phyloP scores from a whole-genome alignment of 371 early-diverging fungal genomes.

The Lichtheimia ornata region DNA sequence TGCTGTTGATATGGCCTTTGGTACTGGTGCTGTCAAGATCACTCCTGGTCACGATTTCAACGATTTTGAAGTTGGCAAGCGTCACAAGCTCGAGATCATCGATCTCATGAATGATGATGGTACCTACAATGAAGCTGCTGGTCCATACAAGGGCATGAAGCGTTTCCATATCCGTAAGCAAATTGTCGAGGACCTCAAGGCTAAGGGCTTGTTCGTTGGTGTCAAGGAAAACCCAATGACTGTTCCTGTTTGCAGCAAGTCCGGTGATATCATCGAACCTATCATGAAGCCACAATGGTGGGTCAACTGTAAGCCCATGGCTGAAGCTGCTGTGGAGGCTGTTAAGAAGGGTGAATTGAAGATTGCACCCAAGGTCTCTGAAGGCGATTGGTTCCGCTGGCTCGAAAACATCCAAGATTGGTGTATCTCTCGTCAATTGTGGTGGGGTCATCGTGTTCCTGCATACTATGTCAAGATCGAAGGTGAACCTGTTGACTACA shows the following conservation, averaged over 20 bases:
- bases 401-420: conserved; percentile 91
- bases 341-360: conserved; percentile 85
- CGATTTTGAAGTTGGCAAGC: conserved; percentile 98
- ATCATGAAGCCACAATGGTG: conserved; percentile 99
- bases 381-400: conserved; percentile 98
- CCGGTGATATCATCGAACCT: conserved; percentile 98
- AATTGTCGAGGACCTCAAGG: conserved; percentile 87
- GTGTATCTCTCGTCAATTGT: conserved; percentile 99
- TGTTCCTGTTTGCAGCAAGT: conserved; percentile 93
- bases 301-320: conserved; percentile 94
- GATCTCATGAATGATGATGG: conserved; percentile 97
- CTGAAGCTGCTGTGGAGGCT: conserved; percentile 84
- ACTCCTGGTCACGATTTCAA: conserved; percentile 96
- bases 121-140: conserved; percentile 88
- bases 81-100: conserved; percentile 92
- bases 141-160: conserved; percentile 86
- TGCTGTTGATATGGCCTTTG: conserved; percentile 94
- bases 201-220: conserved; percentile 86
- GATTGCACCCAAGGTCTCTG: conserved; percentile 90
- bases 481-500: conserved; percentile 48
- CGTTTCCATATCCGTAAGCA: conserved; percentile 97
- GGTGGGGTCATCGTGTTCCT: conserved; percentile 99
- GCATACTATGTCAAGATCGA: conserved; percentile 93
- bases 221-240: conserved; percentile 92
- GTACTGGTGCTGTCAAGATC: conserved; percentile 99